Base-by-base conservation (phyloP, 176 grass and related monocot genomes). In the Elymus sibiricus region DNA sequence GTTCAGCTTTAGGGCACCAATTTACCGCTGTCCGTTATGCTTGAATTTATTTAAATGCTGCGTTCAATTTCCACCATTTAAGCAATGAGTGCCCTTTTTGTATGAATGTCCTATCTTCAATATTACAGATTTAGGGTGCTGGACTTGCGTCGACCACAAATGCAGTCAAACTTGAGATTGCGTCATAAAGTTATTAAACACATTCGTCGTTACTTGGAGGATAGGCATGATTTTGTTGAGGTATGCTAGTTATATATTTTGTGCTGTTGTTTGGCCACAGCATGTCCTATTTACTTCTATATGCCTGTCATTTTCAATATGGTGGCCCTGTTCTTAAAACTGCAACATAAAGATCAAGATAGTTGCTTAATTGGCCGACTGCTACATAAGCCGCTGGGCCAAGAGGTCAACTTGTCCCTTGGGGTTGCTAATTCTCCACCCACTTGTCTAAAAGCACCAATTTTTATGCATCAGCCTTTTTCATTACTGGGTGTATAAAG, bases 191-290 rank as follows among this genome's bases (percentile, higher is more conserved):
- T 99, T 84, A 80, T 96, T 82, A 99, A 96, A 81, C 71, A 92
- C 26, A 86, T 96, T 56, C 92, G 94, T 42, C 94, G 97, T 26
- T 99, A 91, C 79, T 85, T 99, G 82, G 97, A 99, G 86, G 97
- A 99, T 88, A 78, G 77, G 82, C 92, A 95, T 90, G 92, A 94
- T 86, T 99, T 99, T 91, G 88, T 99, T 40, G 97, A 99, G 94
- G 97, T 96, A 95, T 86, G 67, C 55, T 83, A 37, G 24, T 67
- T 85, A 66, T 80, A 42, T 53, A 39, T 27, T 70, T 84, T 1
- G 5, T 76, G 6, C 49, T 91, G 35, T 70, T 31, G 67, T 83
- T 69, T 32, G 6, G 12, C 37, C 3, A 3, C 11, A 73, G 24
- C 25, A 38, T 29, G 83, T 26, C 16, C 28, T 82, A 38, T 19